Base-by-base conservation (phyloP, 768 basidiomycete species). In the Chiua virens region DNA sequence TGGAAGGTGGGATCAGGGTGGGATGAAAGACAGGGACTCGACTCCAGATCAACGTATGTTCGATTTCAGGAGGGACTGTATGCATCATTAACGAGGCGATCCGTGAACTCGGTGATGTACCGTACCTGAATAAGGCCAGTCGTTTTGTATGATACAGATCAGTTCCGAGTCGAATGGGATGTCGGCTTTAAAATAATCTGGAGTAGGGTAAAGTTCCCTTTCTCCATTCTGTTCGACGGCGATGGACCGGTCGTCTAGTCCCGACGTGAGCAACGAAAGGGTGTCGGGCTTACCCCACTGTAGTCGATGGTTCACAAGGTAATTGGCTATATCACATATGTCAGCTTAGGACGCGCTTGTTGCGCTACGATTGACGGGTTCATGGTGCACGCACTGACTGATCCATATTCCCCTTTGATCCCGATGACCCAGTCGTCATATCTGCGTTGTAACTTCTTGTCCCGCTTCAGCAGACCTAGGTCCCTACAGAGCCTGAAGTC, bases 101-200 rank as follows among this genome's bases (percentile, higher is more conserved):
- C 34, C 11, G 36, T 15, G 32, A 49, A 34, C 20, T 17, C 35
- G 37, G 18, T 5, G 34, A 40, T 48, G 40, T 45, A 10, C 40
- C 75, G 47, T 59, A 86, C 88, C 82, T 8, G 88, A 91, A 67
- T 94, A 94, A 0, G 91, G 91, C 91, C 91, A 94, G 63, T 92
- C 89, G 61, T 92, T 91, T 59, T 75, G 83, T 41, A 86, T 86
- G 54, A 92, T 82, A 60, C 83, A 86, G 56, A 89, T 71, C 46
- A 81, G 71, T 32, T 81, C 71, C 13, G 74, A 71, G 54, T 54
- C 38, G 20, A 53, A 58, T 0, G 86, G 79, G 9, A 82, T 83
- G 55, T 85, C 74, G 13, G 78, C 79, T 28, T 75, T 82, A 67
- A 93, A 92, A 66, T 87, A 88, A 13, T 74, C 69, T 8, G 81